Conservation (phyloP, 208 protist genomes). For the Leptomonas pyrrhocoris region DNA sequence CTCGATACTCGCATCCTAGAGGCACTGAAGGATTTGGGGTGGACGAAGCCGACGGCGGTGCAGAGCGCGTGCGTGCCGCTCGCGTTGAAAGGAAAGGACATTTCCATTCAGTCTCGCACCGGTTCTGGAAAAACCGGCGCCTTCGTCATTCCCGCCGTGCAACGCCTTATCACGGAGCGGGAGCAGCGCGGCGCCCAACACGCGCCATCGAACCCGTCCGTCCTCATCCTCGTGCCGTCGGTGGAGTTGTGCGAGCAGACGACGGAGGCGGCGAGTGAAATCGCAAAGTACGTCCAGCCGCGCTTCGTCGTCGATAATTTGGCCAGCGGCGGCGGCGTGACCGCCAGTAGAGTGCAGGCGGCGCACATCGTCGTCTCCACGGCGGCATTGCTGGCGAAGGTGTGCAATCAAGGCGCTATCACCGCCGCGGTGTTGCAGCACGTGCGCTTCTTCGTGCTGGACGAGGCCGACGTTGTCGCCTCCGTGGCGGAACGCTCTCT, state of each 20-base stretch:
- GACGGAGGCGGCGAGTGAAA: conserved; percentile 61
- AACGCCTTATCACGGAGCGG: conserved; percentile 83
- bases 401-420: conserved; percentile 55
- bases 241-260: conserved; percentile 96
- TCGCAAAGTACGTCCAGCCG: conserved; percentile 84
- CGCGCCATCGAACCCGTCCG: conserved; percentile 59
- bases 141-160: conserved; percentile 87
- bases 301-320: conserved; percentile 87
- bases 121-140: conserved; percentile 91
- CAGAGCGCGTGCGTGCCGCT: conserved; percentile 94
- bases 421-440: conserved; percentile 58
- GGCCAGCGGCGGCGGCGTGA: conserved; percentile 54
- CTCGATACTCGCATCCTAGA: conserved; percentile 84
- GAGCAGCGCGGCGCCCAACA: conserved; percentile 47
- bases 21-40: conserved; percentile 83
- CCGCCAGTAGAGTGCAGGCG: conserved; percentile 60
- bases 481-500: conserved; percentile 95
- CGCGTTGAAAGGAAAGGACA: conserved; percentile 91
- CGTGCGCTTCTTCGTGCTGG: conserved; percentile 91
- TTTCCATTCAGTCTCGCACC: conserved; percentile 88
- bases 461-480: conserved; percentile 97
- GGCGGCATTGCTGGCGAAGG: conserved; percentile 80
- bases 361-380: conserved; percentile 87
- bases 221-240: conserved; percentile 95
- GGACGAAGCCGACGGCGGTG: conserved; percentile 90